Evolutionary conservation across 768 basidiomycete species (phyloP).

Genomic region (Tricholoma bakamatsutake): DNA sequence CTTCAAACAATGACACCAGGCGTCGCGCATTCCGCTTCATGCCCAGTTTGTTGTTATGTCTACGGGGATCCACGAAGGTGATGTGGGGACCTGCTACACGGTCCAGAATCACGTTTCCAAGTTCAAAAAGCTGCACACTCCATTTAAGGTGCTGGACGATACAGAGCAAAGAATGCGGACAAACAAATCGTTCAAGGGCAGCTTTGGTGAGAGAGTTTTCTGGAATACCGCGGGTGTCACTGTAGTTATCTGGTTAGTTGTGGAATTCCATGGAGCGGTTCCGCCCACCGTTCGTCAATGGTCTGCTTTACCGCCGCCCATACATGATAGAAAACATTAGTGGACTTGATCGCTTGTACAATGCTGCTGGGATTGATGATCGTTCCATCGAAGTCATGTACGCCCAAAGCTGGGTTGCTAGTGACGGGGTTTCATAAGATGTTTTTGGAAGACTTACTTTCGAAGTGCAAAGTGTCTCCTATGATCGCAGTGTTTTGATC

Average conservation of each 20-base stretch:
- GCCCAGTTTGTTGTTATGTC: slow-evolving; percentile 25
- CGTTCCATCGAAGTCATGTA: slow-evolving; percentile 23
- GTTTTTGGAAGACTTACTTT: slow-evolving; percentile 27
- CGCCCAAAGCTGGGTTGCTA: slow-evolving; percentile 13
- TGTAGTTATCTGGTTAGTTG: not conserved
- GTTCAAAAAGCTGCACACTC: slow-evolving; percentile 40
- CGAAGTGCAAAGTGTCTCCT: slow-evolving; percentile 37
- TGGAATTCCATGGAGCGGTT: slow-evolving; percentile 3
- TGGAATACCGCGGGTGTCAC: slow-evolving; percentile 9
- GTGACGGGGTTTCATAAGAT: not conserved
- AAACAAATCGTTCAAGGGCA: slow-evolving; percentile 24
- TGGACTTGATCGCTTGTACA: slow-evolving; percentile 11
- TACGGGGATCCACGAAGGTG: slow-evolving; percentile 46
- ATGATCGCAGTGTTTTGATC: slow-evolving; percentile 29
- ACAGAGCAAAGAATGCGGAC: slow-evolving; percentile 5
- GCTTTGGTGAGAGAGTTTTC: slow-evolving; percentile 7
- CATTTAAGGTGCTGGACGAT: slow-evolving; percentile 1
- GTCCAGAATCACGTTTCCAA: slow-evolving; percentile 39
- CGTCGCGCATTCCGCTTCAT: slow-evolving; percentile 40
- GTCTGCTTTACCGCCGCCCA: slow-evolving; percentile 27
- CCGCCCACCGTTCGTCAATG: slow-evolving; percentile 17
- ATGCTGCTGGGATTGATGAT: slow-evolving; percentile 18
- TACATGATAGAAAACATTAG: slow-evolving; percentile 22
- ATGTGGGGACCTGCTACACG: slow-evolving; percentile 43
- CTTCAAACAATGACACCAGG: slow-evolving; percentile 35